Evolutionary conservation across 73 alveolate species (phyloP).

Genomic region (Blepharisma stoltei): DNA sequence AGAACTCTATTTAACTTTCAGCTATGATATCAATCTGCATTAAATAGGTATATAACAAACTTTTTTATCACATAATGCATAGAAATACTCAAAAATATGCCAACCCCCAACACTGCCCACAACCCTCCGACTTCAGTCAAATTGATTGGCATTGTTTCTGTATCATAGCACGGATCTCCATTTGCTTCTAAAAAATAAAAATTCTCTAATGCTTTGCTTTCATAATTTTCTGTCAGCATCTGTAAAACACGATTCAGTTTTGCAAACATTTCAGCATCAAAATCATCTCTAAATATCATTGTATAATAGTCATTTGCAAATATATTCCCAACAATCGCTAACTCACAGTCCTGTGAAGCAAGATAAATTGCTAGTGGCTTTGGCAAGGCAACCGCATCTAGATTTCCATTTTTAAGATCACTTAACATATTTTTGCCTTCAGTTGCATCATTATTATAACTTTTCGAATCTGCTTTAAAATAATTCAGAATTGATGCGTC

Average conservation of each 20-base stretch:
- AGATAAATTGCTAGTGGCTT: constrained; percentile 1
- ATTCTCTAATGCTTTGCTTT: neutral
- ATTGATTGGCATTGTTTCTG: neutral
- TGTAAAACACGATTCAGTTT: neutral
- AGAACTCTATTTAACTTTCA: too few relatives aligned
- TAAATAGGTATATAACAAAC: too few relatives aligned
- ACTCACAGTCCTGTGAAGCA: neutral
- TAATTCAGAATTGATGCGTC: neutral
- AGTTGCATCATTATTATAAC: neutral
- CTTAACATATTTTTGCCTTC: neutral
- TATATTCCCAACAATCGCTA: neutral
- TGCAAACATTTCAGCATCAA: neutral
- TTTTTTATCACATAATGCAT: neutral
- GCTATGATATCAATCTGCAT: too few relatives aligned
- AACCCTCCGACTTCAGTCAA: neutral
- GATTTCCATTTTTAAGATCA: neutral
- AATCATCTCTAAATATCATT: neutral
- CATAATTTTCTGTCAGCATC: neutral
- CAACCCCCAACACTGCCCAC: neutral
- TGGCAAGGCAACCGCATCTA: constrained; percentile 24
- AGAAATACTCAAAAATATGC: neutral
- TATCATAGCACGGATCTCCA: constrained; percentile 7
- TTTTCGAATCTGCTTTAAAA: neutral
- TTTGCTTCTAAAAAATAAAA: neutral
- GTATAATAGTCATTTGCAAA: neutral